A percentile compares a stretch with the other conserved stretches of the same genome.
Evolutionary conservation across 495 filamentous ascomycete species (phyloP).

Genomic region (Xylaria cubensis): DNA sequence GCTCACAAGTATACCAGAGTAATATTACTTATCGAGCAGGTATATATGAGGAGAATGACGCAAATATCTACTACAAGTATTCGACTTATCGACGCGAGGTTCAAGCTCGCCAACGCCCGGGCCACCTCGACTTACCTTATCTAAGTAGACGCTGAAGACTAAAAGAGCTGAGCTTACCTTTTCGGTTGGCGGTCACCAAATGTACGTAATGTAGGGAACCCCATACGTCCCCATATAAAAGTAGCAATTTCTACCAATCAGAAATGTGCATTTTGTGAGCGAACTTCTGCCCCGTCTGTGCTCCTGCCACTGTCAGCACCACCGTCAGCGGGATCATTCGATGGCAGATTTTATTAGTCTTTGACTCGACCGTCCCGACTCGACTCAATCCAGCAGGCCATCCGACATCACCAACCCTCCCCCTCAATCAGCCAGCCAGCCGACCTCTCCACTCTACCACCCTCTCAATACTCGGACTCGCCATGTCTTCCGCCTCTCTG

Average conservation of each 20-base stretch:
- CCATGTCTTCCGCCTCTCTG: conserved; percentile 72
- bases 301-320: conserved; percentile 19
- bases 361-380: not conserved
- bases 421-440: not conserved
- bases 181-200: not conserved
- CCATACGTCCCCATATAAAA: not conserved
- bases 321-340: conserved; percentile 19
- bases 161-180: not conserved
- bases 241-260: conserved; percentile 11
- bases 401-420: conserved; percentile 16
- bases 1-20: not conserved
- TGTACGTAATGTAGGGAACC: not conserved
- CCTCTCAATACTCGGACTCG: conserved; percentile 24
- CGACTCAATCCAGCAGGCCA: not conserved
- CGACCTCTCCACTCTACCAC: conserved; percentile 26
- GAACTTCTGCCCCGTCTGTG: conserved; percentile 10
- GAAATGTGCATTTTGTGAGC: conserved; percentile 14
- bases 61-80: not conserved
- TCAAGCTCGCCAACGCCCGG: not conserved
- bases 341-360: conserved; percentile 27
- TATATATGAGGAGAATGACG: not conserved
- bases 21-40: not conserved
- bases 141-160: not conserved
- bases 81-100: not conserved
- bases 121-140: not conserved